phyloP scores from a whole-genome alignment of 352 stramenopile species.

The Globisporangium echinulatum region DNA sequence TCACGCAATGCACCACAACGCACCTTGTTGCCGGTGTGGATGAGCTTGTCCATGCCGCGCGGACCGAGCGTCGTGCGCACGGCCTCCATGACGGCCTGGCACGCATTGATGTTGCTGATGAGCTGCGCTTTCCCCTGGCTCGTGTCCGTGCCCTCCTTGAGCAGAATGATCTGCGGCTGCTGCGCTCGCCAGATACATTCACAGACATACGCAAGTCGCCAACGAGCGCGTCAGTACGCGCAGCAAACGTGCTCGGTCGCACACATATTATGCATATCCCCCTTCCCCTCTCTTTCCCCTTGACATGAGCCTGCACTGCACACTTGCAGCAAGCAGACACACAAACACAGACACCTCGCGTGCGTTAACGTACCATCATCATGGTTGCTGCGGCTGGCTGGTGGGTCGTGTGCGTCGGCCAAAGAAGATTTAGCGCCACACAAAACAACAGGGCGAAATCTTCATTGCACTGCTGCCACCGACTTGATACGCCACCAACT shows the following conservation, averaged over 20 bases:
- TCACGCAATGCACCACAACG: neutral
- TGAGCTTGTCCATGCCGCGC: constrained; percentile 99
- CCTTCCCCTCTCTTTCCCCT: too few relatives aligned
- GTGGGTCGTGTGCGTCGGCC: neutral
- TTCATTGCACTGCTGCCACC: constrained; percentile 7
- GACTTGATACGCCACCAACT: neutral
- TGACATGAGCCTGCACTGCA: too few relatives aligned
- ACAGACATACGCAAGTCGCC: neutral
- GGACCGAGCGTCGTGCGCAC: constrained; percentile 96
- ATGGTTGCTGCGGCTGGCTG: constrained; percentile 22
- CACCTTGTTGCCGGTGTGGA: constrained; percentile 85
- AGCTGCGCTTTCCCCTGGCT: constrained; percentile 96
- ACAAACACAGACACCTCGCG: neutral
- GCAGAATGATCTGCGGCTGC: constrained; percentile 97
- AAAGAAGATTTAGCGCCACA: constrained; percentile 11
- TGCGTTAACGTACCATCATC: constrained; percentile 39
- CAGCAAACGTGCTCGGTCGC: neutral
- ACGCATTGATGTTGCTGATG: constrained; percentile 89
- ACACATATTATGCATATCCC: neutral
- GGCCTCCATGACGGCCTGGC: constrained; percentile 95
- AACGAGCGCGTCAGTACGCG: neutral
- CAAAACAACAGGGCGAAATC: constrained; percentile 4
- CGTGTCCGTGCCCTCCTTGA: constrained; percentile 98
- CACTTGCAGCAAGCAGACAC: neutral
- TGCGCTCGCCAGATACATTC: constrained; percentile 12